A percentile compares a stretch with the other conserved stretches of the same genome.
phyloP scores from a whole-genome alignment of 768 basidiomycete species.

The Macrolepiota fuliginosa region DNA sequence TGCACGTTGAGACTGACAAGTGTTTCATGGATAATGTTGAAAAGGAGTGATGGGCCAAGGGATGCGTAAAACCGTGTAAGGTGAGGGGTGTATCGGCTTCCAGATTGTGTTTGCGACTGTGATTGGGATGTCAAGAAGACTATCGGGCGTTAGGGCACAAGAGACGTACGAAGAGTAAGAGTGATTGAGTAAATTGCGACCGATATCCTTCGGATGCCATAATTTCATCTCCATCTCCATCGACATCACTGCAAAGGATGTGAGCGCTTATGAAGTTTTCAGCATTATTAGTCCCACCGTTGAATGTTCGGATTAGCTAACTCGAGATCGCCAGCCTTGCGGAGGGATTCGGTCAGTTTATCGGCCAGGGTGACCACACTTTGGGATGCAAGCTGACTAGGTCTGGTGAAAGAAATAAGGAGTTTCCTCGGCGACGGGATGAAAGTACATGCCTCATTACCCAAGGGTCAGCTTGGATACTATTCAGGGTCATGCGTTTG shows the following conservation, averaged over 20 bases:
- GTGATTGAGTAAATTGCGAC: slow-evolving; percentile 77
- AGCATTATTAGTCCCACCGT: slow-evolving; percentile 21
- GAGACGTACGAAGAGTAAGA: slow-evolving; percentile 83
- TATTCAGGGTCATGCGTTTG: slow-evolving; percentile 60
- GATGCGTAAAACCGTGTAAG: slow-evolving; percentile 81
- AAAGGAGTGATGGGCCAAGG: slow-evolving; percentile 49
- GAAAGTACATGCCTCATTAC: slow-evolving; percentile 50
- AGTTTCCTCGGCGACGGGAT: neutral
- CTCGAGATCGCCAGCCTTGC: slow-evolving; percentile 70
- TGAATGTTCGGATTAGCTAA: slow-evolving; percentile 58
- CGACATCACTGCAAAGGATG: slow-evolving; percentile 26
- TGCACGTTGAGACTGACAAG: slow-evolving; percentile 48
- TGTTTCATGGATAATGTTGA: slow-evolving; percentile 52
- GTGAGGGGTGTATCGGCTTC: slow-evolving; percentile 67
- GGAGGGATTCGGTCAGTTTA: slow-evolving; percentile 65
- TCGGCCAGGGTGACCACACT: slow-evolving; percentile 58
- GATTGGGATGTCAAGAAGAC: neutral
- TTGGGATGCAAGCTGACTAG: slow-evolving; percentile 63
- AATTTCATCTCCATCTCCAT: slow-evolving; percentile 56
- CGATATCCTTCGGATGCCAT: slow-evolving; percentile 55
- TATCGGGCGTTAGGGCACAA: neutral
- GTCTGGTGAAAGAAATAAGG: slow-evolving; percentile 34
- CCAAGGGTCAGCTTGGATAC: slow-evolving; percentile 64
- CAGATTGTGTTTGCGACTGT: slow-evolving; percentile 82
- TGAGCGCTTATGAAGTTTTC: neutral